Conservation (phyloP, 2,329 filamentous ascomycete species). For the Diaporthe caulivora region DNA sequence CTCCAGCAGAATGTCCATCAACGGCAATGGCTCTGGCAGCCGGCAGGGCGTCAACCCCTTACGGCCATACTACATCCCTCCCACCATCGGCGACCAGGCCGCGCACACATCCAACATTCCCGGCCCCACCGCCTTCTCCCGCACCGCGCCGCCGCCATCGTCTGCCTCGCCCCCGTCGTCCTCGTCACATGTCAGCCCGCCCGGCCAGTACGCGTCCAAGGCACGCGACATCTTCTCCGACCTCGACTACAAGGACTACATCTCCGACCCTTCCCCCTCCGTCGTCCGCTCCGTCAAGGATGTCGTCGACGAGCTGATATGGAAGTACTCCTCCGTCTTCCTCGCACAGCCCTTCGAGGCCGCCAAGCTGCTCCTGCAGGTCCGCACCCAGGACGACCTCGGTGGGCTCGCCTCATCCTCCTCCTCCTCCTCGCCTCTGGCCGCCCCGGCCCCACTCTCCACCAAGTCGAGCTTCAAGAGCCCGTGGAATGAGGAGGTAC, state of each 20-base stretch:
- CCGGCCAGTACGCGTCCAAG: conserved; percentile 65
- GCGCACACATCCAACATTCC: conserved; percentile 53
- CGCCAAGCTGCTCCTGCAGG: conserved; percentile 92
- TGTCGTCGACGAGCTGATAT: conserved; percentile 85
- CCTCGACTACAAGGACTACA: conserved; percentile 90
- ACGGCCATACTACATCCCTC: conserved; percentile 77
- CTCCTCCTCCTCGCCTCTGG: conserved; percentile 30
- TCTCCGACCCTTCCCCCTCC: conserved; percentile 81
- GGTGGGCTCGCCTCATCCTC: conserved; percentile 48
- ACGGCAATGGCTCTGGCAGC: conserved; percentile 51
- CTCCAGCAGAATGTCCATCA: conserved; percentile 48
- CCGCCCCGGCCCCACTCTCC: conserved; percentile 14
- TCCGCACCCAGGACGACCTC: conserved; percentile 69
- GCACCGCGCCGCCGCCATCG: neutral
- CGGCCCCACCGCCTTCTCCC: conserved; percentile 58
- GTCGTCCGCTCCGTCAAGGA: conserved; percentile 80
- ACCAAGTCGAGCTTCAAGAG: conserved; percentile 42
- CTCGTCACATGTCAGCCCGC: conserved; percentile 55
- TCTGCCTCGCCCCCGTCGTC: conserved; percentile 38
- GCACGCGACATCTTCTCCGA: conserved; percentile 90
- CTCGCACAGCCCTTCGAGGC: conserved; percentile 97
- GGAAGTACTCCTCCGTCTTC: conserved; percentile 91
- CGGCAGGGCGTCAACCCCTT: conserved; percentile 71
- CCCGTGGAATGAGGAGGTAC: conserved; percentile 45
- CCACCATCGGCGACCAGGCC: conserved; percentile 63